These are phyloP conservation scores for Ettlia oleoabundans DNA, from an alignment of 139 green algal genomes.

Conservation along the genomic window DNA sequence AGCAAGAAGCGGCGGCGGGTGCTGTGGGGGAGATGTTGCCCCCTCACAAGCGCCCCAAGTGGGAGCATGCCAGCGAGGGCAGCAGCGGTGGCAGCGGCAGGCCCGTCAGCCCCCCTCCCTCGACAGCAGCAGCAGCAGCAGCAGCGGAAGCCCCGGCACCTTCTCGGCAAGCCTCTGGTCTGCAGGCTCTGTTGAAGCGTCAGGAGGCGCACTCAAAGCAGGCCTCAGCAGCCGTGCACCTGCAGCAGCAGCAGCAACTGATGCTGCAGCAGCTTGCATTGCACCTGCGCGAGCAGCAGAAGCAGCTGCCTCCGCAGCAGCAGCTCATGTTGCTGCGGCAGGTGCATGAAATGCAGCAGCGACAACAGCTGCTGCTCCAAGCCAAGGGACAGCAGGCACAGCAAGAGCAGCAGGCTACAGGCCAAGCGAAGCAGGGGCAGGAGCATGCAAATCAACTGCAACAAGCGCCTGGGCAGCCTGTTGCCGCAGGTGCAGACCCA, in stretches of 20 bases:
- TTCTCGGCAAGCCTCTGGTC: neutral
- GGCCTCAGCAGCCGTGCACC: too few relatives aligned
- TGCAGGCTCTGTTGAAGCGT: neutral
- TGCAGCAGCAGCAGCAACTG: neutral
- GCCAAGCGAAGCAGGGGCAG: too few relatives aligned
- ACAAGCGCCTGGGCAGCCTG: too few relatives aligned
- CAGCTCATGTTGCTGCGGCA: neutral
- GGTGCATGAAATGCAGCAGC: neutral
- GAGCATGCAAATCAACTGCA: too few relatives aligned
- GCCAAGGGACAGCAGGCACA: too few relatives aligned
- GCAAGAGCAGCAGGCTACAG: too few relatives aligned
- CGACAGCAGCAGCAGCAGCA: neutral
- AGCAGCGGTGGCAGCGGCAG: neutral
- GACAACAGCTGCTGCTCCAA: neutral
- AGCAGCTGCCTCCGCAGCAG: neutral
- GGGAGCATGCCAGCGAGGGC: neutral
- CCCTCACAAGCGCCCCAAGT: slow-evolving; percentile 12
- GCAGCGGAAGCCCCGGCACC: neutral
- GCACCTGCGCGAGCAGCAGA: neutral
- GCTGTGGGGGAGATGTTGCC: slow-evolving; percentile 6
- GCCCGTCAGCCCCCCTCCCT: neutral
- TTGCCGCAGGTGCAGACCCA: too few relatives aligned
- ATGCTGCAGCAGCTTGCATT: neutral
- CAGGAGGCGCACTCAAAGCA: too few relatives aligned
- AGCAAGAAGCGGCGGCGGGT: neutral